Base-by-base conservation (phyloP, 345 rosid genomes). In the Aurinia saxatilis region DNA sequence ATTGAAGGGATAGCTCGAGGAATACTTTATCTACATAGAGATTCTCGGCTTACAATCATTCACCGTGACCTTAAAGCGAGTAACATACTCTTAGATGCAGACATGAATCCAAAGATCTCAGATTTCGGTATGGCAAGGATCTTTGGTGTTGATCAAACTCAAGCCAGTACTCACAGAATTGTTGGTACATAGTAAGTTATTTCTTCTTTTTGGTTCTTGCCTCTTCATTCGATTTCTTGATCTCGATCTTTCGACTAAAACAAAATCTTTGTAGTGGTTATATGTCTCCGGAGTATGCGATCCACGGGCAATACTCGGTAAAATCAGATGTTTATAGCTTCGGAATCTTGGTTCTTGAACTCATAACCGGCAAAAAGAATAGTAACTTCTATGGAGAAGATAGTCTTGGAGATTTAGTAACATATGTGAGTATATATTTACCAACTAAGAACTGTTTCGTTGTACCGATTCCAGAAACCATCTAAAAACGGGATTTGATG, bases 61-160 rank as follows among this genome's bases (percentile, higher is more conserved):
- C 87, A 82, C 29, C 78, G 76, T 29, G 84, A 84, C 70, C 73
- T 84, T 5, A 82, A 84, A 68, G 69, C 76, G 0, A 78, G 79
- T 27, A 80, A 83, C 46, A 56, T 83, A 16, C 57, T 75, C 25
- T 62, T 75, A 44, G 82, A 78, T 30, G 48, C 10, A 17, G 47
- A 77, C 8, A 66, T 77, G 80, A 66, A 70, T 7, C 78, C 80
- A 0, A 77, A 75, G 71, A 71, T 80, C 36, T 64, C 78, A 57
- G 80, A 80, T 39, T 75, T 80, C 5, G 80, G 82, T n/a, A 73
- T 56, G 68, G 82, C 84, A 8, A 71, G 71, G 51, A 48, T 80
- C 23, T 64, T 80, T 39, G 69, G 53, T 8, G 61, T 48, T 21
- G 80, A 75, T 53, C 82, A 76, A 65, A 60, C 67, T 21, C 75